These are phyloP conservation scores for Xerocomellus amylosporus DNA, from an alignment of 768 basidiomycete genomes.

Conservation along the genomic window DNA sequence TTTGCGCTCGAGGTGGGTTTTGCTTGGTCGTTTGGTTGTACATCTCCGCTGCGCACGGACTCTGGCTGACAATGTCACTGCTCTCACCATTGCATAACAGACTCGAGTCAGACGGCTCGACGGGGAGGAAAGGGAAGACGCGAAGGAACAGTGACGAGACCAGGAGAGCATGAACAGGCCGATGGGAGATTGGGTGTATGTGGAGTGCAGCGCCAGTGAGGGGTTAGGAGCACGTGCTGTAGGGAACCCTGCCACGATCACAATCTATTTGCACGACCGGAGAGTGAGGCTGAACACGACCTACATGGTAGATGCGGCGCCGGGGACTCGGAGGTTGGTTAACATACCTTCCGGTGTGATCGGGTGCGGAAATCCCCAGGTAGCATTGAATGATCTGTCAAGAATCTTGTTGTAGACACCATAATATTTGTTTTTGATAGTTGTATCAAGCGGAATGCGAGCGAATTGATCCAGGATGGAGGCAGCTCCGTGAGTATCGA, in stretches of 20 bases:
- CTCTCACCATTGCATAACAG: neutral
- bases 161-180: neutral
- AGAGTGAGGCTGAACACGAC: neutral
- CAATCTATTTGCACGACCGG: neutral
- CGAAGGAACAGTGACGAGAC: neutral
- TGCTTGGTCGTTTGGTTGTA: neutral
- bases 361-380: no score
- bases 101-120: conserved; percentile 14
- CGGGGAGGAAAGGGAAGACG: neutral
- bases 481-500: no score
- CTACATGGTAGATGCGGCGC: no score
- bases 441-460: no score
- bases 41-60: neutral
- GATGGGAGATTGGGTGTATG: neutral
- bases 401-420: no score
- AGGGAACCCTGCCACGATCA: neutral
- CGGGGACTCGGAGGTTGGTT: neutral
- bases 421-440: no score
- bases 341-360: no score
- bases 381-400: no score
- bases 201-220: neutral
- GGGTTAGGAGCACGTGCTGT: neutral
- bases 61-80: neutral
- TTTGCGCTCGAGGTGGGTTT: conserved; percentile 67
- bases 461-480: no score